Evolutionary conservation across 768 basidiomycete species (phyloP), one percentile per base, ranked within the genome.

Genomic region (Lactarius indigo): DNA sequence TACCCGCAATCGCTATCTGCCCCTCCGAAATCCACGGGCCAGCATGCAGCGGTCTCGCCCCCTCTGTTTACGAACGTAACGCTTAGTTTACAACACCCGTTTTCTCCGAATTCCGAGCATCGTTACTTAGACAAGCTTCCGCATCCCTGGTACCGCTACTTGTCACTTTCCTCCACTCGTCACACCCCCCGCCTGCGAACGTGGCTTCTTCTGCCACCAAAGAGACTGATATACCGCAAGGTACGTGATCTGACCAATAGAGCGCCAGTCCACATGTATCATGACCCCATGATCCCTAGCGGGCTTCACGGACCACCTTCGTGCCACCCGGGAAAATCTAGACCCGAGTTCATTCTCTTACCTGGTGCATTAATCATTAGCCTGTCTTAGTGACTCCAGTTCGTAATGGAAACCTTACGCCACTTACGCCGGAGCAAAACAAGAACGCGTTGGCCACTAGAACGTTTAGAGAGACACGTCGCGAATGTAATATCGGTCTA

Each of bases 21-120:
- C 18, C 55, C 55, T 28, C 55, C 55, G 55, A 56, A 31, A 31
- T 56, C 55, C 55, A 56, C 55, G 55, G 55, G 55, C 20, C 55
- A 56, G 31, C 55, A 33, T 8, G 30, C 55, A 9, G 31, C 8
- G 31, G 55, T 33, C 55, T 56, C 31, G 31, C 2, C 55, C 50
- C 55, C 7, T 33, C 55, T 33, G 30, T 30, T 55, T 31, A 28
- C 23, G 50, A 52, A 52, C 23, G 50, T 52, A 52, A 26, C 23
- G 26, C 23, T 56, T 56, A 18, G 55, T 31, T 30, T 9, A 3
- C 20, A 15, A 30, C 4, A 8, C 30, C 52, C 44, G 5, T 47
- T 23, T 18, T 47, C n/a, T 47, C 44, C 31, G 54, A 56, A 31
- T 56, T 31, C 15, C 31, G 28, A 56, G 30, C 30, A 20, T 18